Percentiles rank a stretch among this genome's conserved stretches.
Conservation (phyloP, 1,139 yeast species). For the Saccharomyces pastorianus region DNA sequence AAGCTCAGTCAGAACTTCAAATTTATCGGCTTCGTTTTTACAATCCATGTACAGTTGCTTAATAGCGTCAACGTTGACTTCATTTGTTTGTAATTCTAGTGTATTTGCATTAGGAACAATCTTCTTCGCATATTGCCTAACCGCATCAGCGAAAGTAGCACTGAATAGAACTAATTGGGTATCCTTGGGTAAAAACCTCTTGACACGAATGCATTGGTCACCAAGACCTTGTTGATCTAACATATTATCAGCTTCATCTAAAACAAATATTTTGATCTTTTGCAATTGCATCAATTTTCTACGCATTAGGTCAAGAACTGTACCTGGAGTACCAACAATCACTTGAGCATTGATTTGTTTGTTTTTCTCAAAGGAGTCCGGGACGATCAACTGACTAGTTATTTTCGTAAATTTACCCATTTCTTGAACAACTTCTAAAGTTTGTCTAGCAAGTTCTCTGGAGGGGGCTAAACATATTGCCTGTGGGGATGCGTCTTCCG, state of each 20-base stretch:
- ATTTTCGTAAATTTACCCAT: constrained; percentile 87
- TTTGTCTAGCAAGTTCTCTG: constrained; percentile 95
- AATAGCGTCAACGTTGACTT: constrained; percentile 86
- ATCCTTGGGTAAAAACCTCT: constrained; percentile 55
- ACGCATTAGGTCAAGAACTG: constrained; percentile 64
- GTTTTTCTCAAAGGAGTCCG: constrained; percentile 58
- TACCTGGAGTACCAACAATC: constrained; percentile 92
- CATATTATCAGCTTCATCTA: constrained; percentile 98
- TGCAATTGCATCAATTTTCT: constrained; percentile 47
- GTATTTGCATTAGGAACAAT: constrained; percentile 90
- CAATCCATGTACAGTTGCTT: constrained; percentile 97
- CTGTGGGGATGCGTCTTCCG: constrained; percentile 43
- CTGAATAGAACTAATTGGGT: constrained; percentile 81
- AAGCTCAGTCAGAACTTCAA: constrained; percentile 69
- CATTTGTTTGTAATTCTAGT: constrained; percentile 82
- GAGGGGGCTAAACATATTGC: constrained; percentile 90
- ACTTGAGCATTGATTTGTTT: constrained; percentile 56
- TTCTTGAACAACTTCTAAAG: constrained; percentile 74
- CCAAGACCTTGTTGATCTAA: constrained; percentile 84
- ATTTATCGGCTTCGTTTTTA: constrained; percentile 62
- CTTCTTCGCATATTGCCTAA: constrained; percentile 68
- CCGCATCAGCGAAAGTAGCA: constrained; percentile 90
- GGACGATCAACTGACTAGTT: constrained; percentile 71
- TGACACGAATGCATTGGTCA: constrained; percentile 79
- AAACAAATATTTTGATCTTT: constrained; percentile 69